These are phyloP conservation scores for Tricholoma bakamatsutake DNA, from an alignment of 768 basidiomycete species.

Conservation along the genomic window DNA sequence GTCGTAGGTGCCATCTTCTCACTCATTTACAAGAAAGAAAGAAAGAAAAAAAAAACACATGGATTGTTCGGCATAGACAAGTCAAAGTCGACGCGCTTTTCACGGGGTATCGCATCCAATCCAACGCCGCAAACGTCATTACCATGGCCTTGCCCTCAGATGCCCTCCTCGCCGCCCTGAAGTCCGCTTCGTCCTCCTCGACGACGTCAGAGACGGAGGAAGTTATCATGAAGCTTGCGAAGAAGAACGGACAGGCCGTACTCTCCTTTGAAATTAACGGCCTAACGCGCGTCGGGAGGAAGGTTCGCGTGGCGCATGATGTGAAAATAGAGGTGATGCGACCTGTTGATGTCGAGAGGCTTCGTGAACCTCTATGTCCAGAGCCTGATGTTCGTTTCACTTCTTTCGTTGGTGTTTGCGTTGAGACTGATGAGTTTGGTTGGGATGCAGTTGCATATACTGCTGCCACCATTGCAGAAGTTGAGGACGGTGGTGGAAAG, in stretches of 20 bases:
- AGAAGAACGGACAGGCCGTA: slow-evolving; percentile 76
- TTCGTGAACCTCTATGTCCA: slow-evolving; percentile 80
- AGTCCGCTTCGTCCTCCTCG: slow-evolving; percentile 47
- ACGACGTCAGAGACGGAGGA: slow-evolving; percentile 52
- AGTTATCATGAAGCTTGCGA: slow-evolving; percentile 78
- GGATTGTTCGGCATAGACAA: slow-evolving; percentile 32
- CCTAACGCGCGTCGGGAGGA: slow-evolving; percentile 55
- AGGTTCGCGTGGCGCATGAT: slow-evolving; percentile 68
- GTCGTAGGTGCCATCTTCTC: slow-evolving; percentile 31
- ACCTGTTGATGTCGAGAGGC: slow-evolving; percentile 61
- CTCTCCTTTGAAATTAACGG: slow-evolving; percentile 73
- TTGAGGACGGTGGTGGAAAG: slow-evolving; percentile 77
- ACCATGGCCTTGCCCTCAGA: slow-evolving; percentile 69
- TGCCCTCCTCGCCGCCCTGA: slow-evolving; percentile 69
- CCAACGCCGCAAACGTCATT: slow-evolving; percentile 79
- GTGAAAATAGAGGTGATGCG: slow-evolving; percentile 79
- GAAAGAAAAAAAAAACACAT: no score
- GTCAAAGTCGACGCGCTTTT: slow-evolving; percentile 67
- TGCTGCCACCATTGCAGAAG: slow-evolving; percentile 69
- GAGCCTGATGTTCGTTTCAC: slow-evolving; percentile 64
- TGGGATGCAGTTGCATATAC: slow-evolving; percentile 57
- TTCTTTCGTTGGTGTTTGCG: neutral
- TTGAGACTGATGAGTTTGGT: neutral
- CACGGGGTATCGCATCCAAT: slow-evolving; percentile 77
- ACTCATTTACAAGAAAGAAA: no score